Evolutionary conservation across 495 filamentous ascomycete species (phyloP).

Genomic region (Paragyromitra xinjiangensis): DNA sequence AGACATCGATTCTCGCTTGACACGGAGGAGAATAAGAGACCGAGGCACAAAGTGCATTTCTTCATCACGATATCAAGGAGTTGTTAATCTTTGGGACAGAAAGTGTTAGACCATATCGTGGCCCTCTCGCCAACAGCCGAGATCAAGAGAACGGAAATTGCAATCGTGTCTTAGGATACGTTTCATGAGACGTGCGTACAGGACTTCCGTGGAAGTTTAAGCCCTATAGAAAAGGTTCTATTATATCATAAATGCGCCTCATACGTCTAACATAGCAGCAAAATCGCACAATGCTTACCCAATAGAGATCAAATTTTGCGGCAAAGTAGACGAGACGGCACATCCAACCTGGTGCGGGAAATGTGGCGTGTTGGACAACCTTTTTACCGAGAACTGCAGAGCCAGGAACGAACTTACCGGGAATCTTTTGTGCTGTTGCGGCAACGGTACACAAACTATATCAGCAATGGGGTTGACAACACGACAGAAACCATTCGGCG

Average conservation of each 20-base stretch:
- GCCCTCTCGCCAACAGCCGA: constrained; percentile 10
- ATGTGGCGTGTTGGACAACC: constrained; percentile 42
- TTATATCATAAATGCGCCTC: constrained; percentile 24
- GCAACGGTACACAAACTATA: constrained; percentile 12
- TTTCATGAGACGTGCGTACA: constrained; percentile 22
- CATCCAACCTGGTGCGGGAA: constrained; percentile 32
- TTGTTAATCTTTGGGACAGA: background rate
- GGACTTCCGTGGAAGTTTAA: constrained; percentile 11
- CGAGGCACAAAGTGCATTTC: background rate
- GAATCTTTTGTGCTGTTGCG: constrained; percentile 17
- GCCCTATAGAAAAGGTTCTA: constrained; percentile 18
- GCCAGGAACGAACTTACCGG: constrained; percentile 26
- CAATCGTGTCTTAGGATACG: constrained; percentile 14
- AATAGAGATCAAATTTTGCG: constrained; percentile 6
- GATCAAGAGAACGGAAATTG: constrained; percentile 20
- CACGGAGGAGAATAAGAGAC: background rate
- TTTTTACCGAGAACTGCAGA: constrained; percentile 42
- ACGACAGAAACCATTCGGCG: background rate
- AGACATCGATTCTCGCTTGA: constrained; percentile 23
- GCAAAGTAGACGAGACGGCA: constrained; percentile 40
- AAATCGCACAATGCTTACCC: too few species aligned
- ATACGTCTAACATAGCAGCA: constrained; percentile 13
- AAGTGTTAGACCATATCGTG: constrained; percentile 19
- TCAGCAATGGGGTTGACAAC: constrained; percentile 8
- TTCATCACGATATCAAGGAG: background rate